These are phyloP conservation scores for Lasiosphaeria hispida DNA, from an alignment of 495 filamentous ascomycete genomes.

Conservation along the genomic window DNA sequence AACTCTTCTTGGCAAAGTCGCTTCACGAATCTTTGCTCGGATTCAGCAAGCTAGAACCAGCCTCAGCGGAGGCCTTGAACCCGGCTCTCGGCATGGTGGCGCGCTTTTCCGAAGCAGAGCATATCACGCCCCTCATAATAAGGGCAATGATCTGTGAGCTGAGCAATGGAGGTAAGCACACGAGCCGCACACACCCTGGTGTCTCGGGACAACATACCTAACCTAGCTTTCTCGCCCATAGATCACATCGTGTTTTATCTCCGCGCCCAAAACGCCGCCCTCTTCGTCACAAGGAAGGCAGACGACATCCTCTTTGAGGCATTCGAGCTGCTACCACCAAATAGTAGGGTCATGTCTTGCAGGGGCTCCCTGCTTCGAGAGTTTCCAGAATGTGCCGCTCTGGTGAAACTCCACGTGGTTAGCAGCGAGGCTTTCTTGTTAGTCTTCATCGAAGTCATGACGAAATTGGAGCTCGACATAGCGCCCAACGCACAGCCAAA, in stretches of 20 bases:
- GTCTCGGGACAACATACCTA: not conserved
- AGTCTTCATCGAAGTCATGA: conserved; percentile 33
- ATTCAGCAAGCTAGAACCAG: not conserved
- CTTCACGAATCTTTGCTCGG: conserved; percentile 20
- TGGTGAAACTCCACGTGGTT: conserved; percentile 19
- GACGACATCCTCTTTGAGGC: conserved; percentile 46
- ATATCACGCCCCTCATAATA: too few species aligned
- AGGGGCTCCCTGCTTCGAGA: conserved; percentile 50
- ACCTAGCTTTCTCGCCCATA: conserved; percentile 13
- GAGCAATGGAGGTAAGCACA: conserved; percentile 17
- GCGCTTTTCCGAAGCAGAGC: not conserved
- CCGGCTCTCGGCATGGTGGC: not conserved
- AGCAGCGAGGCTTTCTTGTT: not conserved
- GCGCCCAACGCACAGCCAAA: conserved; percentile 36
- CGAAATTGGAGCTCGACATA: conserved; percentile 37
- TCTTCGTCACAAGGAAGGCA: conserved; percentile 43
- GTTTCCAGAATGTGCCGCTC: conserved; percentile 54
- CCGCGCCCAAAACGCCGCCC: conserved; percentile 57
- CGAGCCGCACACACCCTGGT: not conserved
- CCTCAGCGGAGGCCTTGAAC: not conserved
- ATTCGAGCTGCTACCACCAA: conserved; percentile 57
- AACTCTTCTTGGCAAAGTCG: conserved; percentile 15
- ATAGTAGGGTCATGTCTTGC: conserved; percentile 44
- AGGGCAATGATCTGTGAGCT: conserved; percentile 6
- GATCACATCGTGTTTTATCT: conserved; percentile 40